phyloP scores from a whole-genome alignment of 2,329 filamentous ascomycete species.

The Hymenotorrendiella dingleyae region DNA sequence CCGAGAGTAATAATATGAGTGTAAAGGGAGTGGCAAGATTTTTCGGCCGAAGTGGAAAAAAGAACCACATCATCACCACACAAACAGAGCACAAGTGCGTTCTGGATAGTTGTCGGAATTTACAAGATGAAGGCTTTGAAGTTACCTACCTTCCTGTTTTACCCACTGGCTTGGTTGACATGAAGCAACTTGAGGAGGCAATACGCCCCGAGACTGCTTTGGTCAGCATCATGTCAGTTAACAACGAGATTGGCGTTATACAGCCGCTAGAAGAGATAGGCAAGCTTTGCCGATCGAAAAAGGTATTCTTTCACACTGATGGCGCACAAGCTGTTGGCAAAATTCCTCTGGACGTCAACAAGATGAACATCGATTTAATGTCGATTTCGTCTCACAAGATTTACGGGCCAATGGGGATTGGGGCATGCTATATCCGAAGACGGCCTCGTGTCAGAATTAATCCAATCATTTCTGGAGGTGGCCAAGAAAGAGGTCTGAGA shows the following conservation, averaged over 20 bases:
- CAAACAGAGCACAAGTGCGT: constrained; percentile 99
- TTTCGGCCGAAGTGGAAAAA: constrained; percentile 88
- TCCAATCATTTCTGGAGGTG: constrained; percentile 91
- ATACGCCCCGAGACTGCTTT: constrained; percentile 87
- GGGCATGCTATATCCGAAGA: constrained; percentile 91
- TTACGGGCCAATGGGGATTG: constrained; percentile 95
- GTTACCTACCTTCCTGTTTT: constrained; percentile 95
- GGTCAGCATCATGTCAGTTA: constrained; percentile 97
- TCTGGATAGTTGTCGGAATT: constrained; percentile 89
- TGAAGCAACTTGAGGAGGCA: constrained; percentile 79
- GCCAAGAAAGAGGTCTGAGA: constrained; percentile 89
- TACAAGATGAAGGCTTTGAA: constrained; percentile 94
- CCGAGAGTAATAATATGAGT: constrained; percentile 99
- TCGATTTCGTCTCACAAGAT: constrained; percentile 99
- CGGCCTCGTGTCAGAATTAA: constrained; percentile 90
- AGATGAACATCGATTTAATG: constrained; percentile 98
- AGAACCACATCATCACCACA: constrained; percentile 95
- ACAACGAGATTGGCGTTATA: constrained; percentile 99
- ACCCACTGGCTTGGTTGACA: constrained; percentile 74
- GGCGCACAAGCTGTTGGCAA: constrained; percentile 97
- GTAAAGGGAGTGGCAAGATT: constrained; percentile 97
- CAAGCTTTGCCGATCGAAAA: constrained; percentile 81
- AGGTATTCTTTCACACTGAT: constrained; percentile 97
- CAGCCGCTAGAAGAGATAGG: constrained; percentile 93
- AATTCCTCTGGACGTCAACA: constrained; percentile 92